These are phyloP conservation scores for Fusarium incarnatum DNA, from an alignment of 2,329 filamentous ascomycete genomes.

Conservation along the genomic window DNA sequence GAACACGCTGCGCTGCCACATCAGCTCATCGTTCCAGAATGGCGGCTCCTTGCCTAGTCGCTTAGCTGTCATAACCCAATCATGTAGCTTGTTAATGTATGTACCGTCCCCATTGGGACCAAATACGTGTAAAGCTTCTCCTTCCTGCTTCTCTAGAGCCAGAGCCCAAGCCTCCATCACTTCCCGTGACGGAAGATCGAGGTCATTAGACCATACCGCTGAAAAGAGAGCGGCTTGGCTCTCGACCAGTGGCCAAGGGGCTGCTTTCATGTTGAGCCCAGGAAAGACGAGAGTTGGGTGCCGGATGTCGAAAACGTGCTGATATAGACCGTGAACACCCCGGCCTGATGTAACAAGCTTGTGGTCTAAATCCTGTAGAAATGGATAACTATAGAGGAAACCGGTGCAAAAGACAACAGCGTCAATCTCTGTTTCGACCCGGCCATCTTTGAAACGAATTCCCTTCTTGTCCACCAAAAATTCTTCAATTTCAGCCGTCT, in stretches of 20 bases:
- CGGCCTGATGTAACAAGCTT: conserved; percentile 75
- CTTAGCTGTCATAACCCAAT: conserved; percentile 67
- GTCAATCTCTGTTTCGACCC: conserved; percentile 75
- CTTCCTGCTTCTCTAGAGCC: conserved; percentile 67
- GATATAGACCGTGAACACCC: conserved; percentile 77
- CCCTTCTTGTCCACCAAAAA: conserved; percentile 66
- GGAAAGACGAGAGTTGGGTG: conserved; percentile 84
- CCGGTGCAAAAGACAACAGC: conserved; percentile 88
- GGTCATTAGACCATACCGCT: conserved; percentile 78
- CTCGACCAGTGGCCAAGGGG: conserved; percentile 87
- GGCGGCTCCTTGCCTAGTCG: conserved; percentile 74
- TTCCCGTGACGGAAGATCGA: conserved; percentile 70
- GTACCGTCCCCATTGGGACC: conserved; percentile 64
- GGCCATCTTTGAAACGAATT: conserved; percentile 75
- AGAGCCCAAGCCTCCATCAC: conserved; percentile 80
- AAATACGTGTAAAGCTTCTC: conserved; percentile 49
- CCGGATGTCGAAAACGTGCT: conserved; percentile 81
- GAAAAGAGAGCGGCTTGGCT: conserved; percentile 82
- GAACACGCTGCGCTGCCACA: conserved; percentile 78
- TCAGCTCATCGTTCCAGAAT: conserved; percentile 75
- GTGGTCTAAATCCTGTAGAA: conserved; percentile 62
- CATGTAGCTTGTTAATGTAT: conserved; percentile 76
- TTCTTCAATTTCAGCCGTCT: conserved; percentile 69
- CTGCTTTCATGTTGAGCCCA: conserved; percentile 81
- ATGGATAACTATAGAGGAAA: conserved; percentile 87